Base-by-base conservation (phyloP, 257 asterid genomes). In the Ilex asprella region DNA sequence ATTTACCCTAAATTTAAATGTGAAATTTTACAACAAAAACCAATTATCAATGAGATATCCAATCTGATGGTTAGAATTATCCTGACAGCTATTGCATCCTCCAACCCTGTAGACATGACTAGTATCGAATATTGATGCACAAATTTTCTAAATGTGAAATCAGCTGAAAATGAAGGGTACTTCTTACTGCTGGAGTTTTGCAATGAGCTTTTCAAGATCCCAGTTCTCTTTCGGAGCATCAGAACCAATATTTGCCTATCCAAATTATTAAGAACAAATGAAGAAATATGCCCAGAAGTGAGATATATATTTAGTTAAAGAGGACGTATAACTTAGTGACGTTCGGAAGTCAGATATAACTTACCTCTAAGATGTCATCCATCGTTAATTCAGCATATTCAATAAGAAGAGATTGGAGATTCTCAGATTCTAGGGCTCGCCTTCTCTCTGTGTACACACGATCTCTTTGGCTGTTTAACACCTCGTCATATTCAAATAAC, bases 341-440 rank as follows among this genome's bases (percentile, higher is more conserved):
- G 3, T 11, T 3, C 14, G 3, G 10, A 49, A 12, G 10, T 11
- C 54, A 1, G n/a, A 11, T 15, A 11, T 53, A 21, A 16, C 66
- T 31, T 66, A 93, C 99, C 91, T 89, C 95, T 27, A 93, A 77
- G 67, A 93, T 87, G 75, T 93, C 99, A 75, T 93, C 94, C 99
- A 93, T 87, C 49, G 99, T 93, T 78, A 93, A 68, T 72, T 89
- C 99, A 68, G 99, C 97, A 75, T 93, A 93, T 82, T 93, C 99
- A 72, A 82, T 73, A 39, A 93, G 88, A 71, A 89, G 96, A 62
- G 90, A 72, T 71, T 81, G 89, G 71, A 93, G 97, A 73, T 89
- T 85, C 55, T 87, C 92, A 39, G 99, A 82, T 80, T 85, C 89
- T 35, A 93, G 79, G 27, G 99, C 99, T 59, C 95, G 87, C 78